Conservation (phyloP, 805 yeast species). For the Tetrapisispora fleetii region DNA sequence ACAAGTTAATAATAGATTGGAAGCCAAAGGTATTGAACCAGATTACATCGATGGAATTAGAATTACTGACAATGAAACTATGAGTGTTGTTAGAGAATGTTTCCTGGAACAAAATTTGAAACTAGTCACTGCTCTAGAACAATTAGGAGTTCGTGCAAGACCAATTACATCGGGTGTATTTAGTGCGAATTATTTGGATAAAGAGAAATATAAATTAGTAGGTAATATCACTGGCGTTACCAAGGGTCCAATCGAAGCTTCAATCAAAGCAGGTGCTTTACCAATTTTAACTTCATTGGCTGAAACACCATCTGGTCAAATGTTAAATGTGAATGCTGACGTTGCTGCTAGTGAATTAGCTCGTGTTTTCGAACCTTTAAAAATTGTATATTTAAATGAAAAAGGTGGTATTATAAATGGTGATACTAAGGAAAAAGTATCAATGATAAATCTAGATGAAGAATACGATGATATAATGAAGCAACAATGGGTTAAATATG, state of each 20-base stretch:
- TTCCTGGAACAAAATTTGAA: conserved; percentile 92
- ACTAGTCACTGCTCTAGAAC: conserved; percentile 89
- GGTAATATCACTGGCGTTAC: conserved; percentile 83
- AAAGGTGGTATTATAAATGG: conserved; percentile 97
- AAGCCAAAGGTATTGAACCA: conserved; percentile 91
- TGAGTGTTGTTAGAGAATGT: conserved; percentile 92
- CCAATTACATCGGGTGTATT: conserved; percentile 98
- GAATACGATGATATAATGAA: conserved; percentile 86
- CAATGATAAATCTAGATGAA: conserved; percentile 88
- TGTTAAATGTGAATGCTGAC: conserved; percentile 94
- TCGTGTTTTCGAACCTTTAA: conserved; percentile 90
- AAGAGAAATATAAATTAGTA: conserved; percentile 83
- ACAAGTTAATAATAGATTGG: conserved; percentile 89
- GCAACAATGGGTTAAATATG: conserved; percentile 97
- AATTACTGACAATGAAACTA: conserved; percentile 87
- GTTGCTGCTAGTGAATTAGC: conserved; percentile 98
- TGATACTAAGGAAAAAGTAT: conserved; percentile 78
- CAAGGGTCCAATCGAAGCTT: conserved; percentile 84
- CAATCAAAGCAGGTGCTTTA: conserved; percentile 90
- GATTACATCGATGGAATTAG: conserved; percentile 94
- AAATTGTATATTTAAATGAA: conserved; percentile 91
- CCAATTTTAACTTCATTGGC: conserved; percentile 96
- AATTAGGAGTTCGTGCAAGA: conserved; percentile 95
- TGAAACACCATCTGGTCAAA: conserved; percentile 94
- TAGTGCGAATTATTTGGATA: conserved; percentile 82